phyloP scores from a whole-genome alignment of 345 rosid species.

The Gossypium bickii region DNA sequence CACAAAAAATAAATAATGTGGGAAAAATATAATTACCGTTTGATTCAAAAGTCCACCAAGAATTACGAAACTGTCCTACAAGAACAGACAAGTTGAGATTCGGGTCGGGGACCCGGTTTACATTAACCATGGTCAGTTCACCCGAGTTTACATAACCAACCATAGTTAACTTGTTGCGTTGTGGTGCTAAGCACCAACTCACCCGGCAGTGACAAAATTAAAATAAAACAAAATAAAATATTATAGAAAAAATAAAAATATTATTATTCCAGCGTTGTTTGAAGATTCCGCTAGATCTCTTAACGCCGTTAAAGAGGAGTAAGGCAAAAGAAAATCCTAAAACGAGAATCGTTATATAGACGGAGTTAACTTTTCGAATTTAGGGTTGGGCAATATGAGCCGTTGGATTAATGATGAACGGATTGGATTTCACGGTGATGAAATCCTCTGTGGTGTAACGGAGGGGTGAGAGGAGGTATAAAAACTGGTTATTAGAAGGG shows the following conservation, averaged over 20 bases:
- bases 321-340: not conserved
- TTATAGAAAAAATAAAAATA: not conserved
- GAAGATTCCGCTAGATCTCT: constrained; percentile 32
- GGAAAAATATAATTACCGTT: not conserved
- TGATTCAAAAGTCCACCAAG: not conserved
- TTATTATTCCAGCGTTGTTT: not conserved
- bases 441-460: constrained; percentile 13
- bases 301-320: constrained; percentile 13
- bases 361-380: constrained; percentile 22
- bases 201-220: constrained; percentile 4
- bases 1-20: not conserved
- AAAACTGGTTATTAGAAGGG: constrained; percentile 17
- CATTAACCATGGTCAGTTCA: constrained; percentile 20
- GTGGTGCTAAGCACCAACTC: constrained; percentile 8
- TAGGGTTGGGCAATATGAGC: constrained; percentile 8
- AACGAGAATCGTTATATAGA: constrained; percentile 11
- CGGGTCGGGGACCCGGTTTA: not conserved
- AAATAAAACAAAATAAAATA: not conserved
- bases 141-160: constrained; percentile 2
- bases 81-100: not conserved
- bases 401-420: constrained; percentile 30
- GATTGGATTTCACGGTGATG: constrained; percentile 8
- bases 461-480: constrained; percentile 19
- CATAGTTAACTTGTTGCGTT: constrained; percentile 5
- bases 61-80: not conserved